Conservation (phyloP, 108 stramenopile species). For the Conticribra weissflogii region DNA sequence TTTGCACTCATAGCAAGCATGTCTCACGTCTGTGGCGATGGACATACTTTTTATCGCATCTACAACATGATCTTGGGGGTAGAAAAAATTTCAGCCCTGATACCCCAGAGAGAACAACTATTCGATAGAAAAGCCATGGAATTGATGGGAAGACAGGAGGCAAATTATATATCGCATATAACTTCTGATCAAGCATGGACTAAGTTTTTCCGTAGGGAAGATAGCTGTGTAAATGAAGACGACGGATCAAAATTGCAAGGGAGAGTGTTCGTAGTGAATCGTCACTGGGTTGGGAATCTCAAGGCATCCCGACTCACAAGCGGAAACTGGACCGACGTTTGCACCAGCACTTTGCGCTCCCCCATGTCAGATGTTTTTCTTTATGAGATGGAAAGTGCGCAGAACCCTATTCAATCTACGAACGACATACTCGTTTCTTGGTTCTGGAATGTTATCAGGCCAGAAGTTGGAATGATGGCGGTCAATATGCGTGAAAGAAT, state of each 20-base stretch:
- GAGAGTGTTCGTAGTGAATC: constrained; percentile 30
- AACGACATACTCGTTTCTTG: constrained; percentile 42
- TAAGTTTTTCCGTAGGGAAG: constrained; percentile 27
- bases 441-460: constrained; percentile 40
- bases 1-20: constrained; percentile 42
- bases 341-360: constrained; percentile 30
- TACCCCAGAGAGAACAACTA: constrained; percentile 28
- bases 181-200: constrained; percentile 47
- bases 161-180: constrained; percentile 41
- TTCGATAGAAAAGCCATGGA: constrained; percentile 44
- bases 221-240: constrained; percentile 22
- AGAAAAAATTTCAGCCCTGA: constrained; percentile 16
- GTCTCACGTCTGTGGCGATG: constrained; percentile 51
- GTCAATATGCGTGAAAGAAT: constrained; percentile 42
- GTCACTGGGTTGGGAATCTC: constrained; percentile 42
- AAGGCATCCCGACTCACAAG: constrained; percentile 24
- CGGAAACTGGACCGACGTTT: constrained; percentile 27
- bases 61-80: constrained; percentile 44
- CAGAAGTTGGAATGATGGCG: constrained; percentile 45
- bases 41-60: constrained; percentile 48
- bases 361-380: constrained; percentile 31
- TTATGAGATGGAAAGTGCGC: constrained; percentile 12
- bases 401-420: constrained; percentile 40
- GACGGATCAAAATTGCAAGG: constrained; percentile 23
- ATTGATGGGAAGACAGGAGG: constrained; percentile 50